Conservation (phyloP, 1,284 basidiomycete species). For the Peniophora sp. region DNA sequence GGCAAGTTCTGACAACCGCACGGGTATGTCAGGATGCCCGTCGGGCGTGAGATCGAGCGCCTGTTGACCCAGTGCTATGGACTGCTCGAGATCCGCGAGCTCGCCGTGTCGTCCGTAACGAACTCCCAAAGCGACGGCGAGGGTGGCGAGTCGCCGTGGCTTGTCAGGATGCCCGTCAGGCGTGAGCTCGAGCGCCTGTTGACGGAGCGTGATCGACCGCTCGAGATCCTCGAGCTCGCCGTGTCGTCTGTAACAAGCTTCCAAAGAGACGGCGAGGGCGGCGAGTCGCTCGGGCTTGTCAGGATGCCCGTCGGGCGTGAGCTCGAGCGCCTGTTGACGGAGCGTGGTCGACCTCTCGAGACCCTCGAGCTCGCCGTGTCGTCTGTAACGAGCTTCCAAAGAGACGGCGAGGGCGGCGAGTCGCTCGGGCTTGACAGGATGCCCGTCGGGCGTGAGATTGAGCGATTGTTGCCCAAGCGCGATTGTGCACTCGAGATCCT, state of each 20-base stretch:
- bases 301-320: not conserved
- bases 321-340: not conserved
- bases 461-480: not conserved
- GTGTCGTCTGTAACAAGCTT: not conserved
- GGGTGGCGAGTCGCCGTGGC: not conserved
- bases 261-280: not conserved
- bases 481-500: slow-evolving; percentile 8
- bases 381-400: not conserved
- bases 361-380: not conserved
- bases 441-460: not conserved
- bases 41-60: not conserved
- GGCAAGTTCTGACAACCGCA: too few relatives aligned
- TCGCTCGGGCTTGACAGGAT: not conserved
- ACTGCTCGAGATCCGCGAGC: not conserved
- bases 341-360: not conserved
- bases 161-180: not conserved
- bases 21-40: not conserved
- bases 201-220: not conserved
- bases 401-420: not conserved
- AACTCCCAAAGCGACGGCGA: not conserved
- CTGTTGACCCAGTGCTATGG: not conserved
- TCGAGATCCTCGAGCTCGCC: not conserved
- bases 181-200: not conserved
- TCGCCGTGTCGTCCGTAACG: not conserved
- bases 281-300: not conserved